These are phyloP conservation scores for Dipteronia dyeriana DNA, from an alignment of 345 rosid species.

Conservation along the genomic window DNA sequence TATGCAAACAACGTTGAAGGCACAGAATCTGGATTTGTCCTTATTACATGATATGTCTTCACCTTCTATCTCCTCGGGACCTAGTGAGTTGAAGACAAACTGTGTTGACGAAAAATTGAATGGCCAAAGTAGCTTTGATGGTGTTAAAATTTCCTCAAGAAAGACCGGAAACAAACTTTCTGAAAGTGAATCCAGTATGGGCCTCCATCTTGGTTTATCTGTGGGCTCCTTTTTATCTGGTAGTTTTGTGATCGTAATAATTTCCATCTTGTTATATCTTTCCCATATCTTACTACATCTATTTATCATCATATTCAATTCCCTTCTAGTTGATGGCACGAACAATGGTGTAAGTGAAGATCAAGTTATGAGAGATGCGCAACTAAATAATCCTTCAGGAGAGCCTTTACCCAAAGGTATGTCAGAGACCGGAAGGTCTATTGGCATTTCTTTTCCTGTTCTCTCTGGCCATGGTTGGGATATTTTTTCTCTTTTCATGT, in stretches of 20 bases:
- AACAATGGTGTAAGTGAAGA: constrained; percentile 36
- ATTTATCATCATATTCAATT: constrained; percentile 9
- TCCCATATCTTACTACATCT: constrained; percentile 7
- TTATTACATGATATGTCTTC: constrained; percentile 44
- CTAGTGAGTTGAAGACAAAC: constrained; percentile 32
- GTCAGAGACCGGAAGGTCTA: constrained; percentile 15
- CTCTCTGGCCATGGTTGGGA: constrained; percentile 8
- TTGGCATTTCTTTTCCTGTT: constrained; percentile 23
- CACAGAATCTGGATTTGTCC: constrained; percentile 43
- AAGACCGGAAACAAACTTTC: constrained; percentile 25
- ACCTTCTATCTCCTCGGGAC: constrained; percentile 37
- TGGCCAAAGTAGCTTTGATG: constrained; percentile 24
- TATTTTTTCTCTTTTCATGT: neutral
- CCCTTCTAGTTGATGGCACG: constrained; percentile 35
- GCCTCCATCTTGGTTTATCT: constrained; percentile 53
- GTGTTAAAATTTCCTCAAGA: constrained; percentile 26
- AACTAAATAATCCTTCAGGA: constrained; percentile 29
- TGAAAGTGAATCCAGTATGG: constrained; percentile 37
- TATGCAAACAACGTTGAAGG: constrained; percentile 34
- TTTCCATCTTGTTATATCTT: neutral
- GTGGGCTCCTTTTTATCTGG: constrained; percentile 37
- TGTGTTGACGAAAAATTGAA: constrained; percentile 28
- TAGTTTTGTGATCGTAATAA: constrained; percentile 8
- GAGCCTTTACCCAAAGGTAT: constrained; percentile 39
- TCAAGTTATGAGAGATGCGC: constrained; percentile 24